Base-by-base conservation (phyloP, 179 eudicot species). In the Sideroxylon spinosum region DNA sequence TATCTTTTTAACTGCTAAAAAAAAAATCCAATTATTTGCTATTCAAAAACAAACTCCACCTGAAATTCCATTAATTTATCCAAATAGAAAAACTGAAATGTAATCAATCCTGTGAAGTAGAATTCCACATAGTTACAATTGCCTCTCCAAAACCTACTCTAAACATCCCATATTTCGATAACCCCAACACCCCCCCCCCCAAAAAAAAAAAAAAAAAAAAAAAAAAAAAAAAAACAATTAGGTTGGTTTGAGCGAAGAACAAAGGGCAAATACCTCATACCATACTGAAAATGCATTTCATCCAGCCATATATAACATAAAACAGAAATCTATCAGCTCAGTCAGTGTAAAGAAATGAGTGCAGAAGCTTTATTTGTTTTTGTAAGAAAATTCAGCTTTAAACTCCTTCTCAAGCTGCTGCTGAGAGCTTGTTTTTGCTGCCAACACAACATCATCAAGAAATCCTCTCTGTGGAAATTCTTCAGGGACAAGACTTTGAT, bases 391-490 rank as follows among this genome's bases (percentile, higher is more conserved):
- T 63, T 87, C 87, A 32, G 85, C 78, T 71, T 89, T 87, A 26
- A 92, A 82, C 60, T 89, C 89, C 86, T 91, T 85, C 81, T 88
- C 87, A 61, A 90, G 87, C 78, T 88, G 85, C 63, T 88, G 86
- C 78, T 83, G 74, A 3, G 93, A 81, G 73, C 89, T 88, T 26
- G 87, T 89, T 84, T 91, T 93, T 12, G 98, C 99, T 60, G 92
- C 91, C 82, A 92, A 74, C 53, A 95, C 91, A 71, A 95, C 94
- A 84, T 95, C 97, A 78, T 95, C 97, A 32, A 95, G 88, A 86
- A 90, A 95, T 46, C 92, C 91, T 87, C 95, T 91, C 79, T 95
- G 89, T 13, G 99, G 99, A 77, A 91, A 95, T 85, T 95, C 99
- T 78, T 95, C 92, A 0, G 99, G 99, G 50, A 91, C 97, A 72